Evolutionary conservation across 2,329 filamentous ascomycete species (phyloP).

Genomic region (Apiospora malaysiana): DNA sequence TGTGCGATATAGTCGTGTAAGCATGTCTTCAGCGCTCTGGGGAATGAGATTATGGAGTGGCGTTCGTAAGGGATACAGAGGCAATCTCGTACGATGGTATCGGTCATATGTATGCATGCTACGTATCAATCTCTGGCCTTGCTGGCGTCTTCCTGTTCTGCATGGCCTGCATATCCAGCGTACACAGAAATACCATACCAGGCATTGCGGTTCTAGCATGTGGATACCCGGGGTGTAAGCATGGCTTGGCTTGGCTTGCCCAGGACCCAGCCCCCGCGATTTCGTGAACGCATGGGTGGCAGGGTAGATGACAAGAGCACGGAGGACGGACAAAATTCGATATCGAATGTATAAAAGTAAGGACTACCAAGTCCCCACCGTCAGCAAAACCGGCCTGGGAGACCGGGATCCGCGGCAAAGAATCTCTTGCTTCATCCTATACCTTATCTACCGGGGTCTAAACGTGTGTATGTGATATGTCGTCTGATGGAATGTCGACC

Average conservation of each 20-base stretch:
- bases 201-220: neutral
- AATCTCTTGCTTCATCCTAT: neutral
- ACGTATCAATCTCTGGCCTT: neutral
- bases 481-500: neutral
- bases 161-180: neutral
- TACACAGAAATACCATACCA: neutral
- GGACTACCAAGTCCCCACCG: neutral
- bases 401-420: neutral
- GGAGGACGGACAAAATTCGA: neutral
- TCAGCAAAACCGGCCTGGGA: neutral
- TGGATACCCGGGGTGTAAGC: neutral
- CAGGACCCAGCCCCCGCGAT: neutral
- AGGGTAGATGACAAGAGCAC: neutral
- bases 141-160: neutral
- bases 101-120: conserved; percentile 1
- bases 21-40: neutral
- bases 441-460: neutral
- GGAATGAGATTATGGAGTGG: neutral
- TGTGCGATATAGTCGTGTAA: neutral
- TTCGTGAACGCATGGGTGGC: neutral
- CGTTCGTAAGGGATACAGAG: neutral
- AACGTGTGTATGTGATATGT: neutral
- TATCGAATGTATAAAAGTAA: neutral
- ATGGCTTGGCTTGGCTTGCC: neutral
- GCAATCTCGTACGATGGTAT: neutral